Conservation (phyloP, 108 stramenopile genomes). For the Cyclotella atomus region DNA sequence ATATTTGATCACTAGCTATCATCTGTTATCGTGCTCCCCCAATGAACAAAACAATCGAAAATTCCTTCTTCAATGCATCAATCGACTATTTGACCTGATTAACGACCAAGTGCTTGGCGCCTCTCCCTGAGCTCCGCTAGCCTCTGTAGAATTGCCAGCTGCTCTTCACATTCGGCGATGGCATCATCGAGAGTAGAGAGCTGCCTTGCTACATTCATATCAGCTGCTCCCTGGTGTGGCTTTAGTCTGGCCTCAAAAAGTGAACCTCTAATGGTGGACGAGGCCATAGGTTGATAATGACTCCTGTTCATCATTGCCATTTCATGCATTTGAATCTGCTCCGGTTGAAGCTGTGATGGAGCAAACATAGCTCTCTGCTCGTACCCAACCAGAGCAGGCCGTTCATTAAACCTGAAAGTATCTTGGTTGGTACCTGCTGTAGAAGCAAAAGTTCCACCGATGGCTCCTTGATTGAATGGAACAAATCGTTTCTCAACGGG, state of each 20-base stretch:
- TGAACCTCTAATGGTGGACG: background rate
- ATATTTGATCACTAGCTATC: too few species aligned
- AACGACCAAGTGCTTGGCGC: background rate
- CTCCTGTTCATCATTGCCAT: background rate
- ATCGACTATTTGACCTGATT: too few species aligned
- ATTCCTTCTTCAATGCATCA: too few species aligned
- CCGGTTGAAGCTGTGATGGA: too few species aligned
- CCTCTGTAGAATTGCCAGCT: conserved; percentile 5
- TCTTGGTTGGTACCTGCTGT: background rate
- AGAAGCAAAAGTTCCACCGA: too few species aligned
- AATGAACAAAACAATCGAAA: too few species aligned
- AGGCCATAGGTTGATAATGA: background rate
- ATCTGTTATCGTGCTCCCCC: too few species aligned
- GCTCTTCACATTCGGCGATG: background rate
- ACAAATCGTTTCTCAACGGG: background rate
- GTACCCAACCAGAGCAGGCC: background rate
- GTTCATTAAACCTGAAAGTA: too few species aligned
- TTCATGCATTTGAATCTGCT: background rate
- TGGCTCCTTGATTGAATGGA: background rate
- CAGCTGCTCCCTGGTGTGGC: background rate
- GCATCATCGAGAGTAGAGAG: background rate
- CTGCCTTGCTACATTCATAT: background rate
- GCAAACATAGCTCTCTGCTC: background rate
- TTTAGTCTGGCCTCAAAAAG: background rate
- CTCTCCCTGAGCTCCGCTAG: background rate